These are phyloP conservation scores for Glycyrrhiza uralensis DNA, from an alignment of 306 rosid species.

Conservation along the genomic window DNA sequence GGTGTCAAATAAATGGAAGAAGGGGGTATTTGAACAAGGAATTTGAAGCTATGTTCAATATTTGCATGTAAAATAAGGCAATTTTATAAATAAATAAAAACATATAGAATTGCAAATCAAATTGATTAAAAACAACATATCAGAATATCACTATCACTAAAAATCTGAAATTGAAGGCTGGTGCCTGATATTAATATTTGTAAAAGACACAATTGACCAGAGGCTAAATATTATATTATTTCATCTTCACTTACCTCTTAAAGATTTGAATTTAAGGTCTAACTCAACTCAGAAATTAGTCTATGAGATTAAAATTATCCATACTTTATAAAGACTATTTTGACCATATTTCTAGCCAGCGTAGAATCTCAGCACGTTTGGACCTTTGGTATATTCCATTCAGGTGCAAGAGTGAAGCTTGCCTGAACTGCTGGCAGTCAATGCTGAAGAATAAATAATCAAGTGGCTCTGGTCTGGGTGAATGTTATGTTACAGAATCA, in stretches of 20 bases:
- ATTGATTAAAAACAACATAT: no score
- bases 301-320: no score
- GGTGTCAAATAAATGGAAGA: background rate
- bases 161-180: background rate
- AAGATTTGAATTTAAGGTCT: no score
- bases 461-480: no score
- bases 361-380: no score
- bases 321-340: no score
- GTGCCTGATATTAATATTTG: background rate
- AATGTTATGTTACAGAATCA: background rate
- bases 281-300: no score
- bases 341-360: no score
- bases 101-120: no score
- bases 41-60: background rate
- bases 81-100: no score
- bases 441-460: constrained; percentile 10
- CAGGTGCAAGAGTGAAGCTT: background rate
- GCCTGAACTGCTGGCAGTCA: background rate
- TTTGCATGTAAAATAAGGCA: background rate
- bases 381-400: constrained; percentile 9
- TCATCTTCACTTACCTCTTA: background rate
- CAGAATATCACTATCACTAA: background rate
- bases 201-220: no score
- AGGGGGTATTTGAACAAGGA: background rate
- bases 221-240: background rate